These are phyloP conservation scores for Saitozyma podzolica DNA, from an alignment of 768 basidiomycete genomes.

Conservation along the genomic window DNA sequence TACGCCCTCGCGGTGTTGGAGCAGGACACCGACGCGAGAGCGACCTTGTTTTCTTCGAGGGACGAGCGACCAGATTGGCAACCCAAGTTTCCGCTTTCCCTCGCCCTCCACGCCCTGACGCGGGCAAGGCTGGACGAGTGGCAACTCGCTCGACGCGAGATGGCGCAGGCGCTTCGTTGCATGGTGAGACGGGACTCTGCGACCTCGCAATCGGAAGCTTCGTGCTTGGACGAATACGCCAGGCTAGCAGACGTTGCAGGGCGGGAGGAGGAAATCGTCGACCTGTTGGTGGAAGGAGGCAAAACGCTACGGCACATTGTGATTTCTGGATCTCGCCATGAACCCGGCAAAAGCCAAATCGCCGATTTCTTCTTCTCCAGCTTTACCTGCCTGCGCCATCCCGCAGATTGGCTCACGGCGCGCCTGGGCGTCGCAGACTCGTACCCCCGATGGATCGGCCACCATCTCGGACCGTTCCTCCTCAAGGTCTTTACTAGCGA, in stretches of 20 bases:
- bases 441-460: conserved; percentile 8
- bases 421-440: not conserved
- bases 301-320: too few species aligned
- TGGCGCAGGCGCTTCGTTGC: not conserved
- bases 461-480: not conserved
- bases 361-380: too few species aligned
- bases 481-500: not conserved
- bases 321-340: too few species aligned
- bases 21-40: not conserved
- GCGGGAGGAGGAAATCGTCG: too few species aligned
- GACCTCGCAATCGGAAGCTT: not conserved
- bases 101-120: conserved; percentile 1
- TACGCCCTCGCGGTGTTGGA: conserved; percentile 4
- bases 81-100: not conserved
- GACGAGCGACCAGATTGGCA: not conserved
- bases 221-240: not conserved
- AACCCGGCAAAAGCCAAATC: too few species aligned
- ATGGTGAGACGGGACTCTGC: not conserved
- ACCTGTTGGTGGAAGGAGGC: too few species aligned
- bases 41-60: not conserved
- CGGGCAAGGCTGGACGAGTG: conserved; percentile 1
- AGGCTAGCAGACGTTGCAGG: not conserved
- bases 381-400: not conserved
- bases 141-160: not conserved
- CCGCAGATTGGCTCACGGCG: not conserved